Evolutionary conservation across 768 basidiomycete genomes (phyloP), one percentile per base, ranked within the genome.

Genomic region (Mycena alexandri): DNA sequence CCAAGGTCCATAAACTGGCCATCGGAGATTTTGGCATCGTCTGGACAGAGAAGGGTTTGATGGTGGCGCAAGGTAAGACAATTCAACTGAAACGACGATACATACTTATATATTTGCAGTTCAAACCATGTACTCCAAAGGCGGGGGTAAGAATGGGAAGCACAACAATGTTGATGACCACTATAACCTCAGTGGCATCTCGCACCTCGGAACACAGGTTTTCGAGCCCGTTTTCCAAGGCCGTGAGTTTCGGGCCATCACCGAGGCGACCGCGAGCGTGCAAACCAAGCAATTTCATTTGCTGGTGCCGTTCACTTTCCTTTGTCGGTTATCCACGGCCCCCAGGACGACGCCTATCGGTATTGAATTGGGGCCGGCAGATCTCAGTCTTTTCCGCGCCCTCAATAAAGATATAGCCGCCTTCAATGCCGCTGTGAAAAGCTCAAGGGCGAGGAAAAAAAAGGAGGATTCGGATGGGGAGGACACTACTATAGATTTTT

Each of bases 131-230:
- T 77, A 76, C 57, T 69, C 72, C 10, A 79, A 76, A 53, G 66
- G 71, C 13, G 75, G 71, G 5, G 73, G 78, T 14, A 75, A 77
- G 54, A 75, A 77, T 48, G 70, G 75, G 9, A 72, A 71, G 52
- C 76, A 77, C 50, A 44, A 52, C 11, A 52, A 67, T 19, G 60
- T 75, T 1, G 64, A 68, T 5, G 68, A 72, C 12, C 63, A 73
- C 6, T 56, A 70, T 5, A 72, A 68, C 43, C 72, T 79, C 29
- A 48, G 69, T 19, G 77, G 71, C 14, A 47, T 76, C 16, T 78
- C 75, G 5, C 71, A 75, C 48, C 43, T 75, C 1, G 70, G 38
- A 0, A 48, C 71, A 4, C 76, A 75, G 55, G 36, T 66, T 12
- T 71, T 53, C 16, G 68, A 56, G 51, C 52, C n/a, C n/a, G n/a